Conservation (phyloP, 2,329 filamentous ascomycete species). For the Microsporum canis region DNA sequence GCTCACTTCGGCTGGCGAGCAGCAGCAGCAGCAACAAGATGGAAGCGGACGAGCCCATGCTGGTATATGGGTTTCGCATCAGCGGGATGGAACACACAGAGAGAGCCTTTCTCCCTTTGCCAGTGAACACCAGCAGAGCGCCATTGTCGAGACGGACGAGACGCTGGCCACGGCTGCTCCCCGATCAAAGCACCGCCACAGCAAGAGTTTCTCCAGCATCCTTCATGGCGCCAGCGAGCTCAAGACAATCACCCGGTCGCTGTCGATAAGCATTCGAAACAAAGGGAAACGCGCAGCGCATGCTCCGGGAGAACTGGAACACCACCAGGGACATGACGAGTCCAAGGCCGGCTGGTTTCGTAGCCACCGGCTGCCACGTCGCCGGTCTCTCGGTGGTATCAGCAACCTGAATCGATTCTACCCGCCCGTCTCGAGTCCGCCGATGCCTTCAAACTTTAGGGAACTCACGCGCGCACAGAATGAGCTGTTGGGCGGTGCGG, state of each 20-base stretch:
- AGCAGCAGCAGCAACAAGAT: neutral
- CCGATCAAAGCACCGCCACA: conserved; percentile 10
- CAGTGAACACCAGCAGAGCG: conserved; percentile 4
- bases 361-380: conserved; percentile 24
- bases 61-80: conserved; percentile 10
- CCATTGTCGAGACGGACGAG: neutral
- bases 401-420: conserved; percentile 24
- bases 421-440: conserved; percentile 17
- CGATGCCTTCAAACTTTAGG: neutral
- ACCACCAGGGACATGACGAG: conserved; percentile 12
- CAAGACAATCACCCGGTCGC: conserved; percentile 30
- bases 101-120: conserved; percentile 9
- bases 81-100: conserved; percentile 9
- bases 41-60: conserved; percentile 7
- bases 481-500: conserved; percentile 32
- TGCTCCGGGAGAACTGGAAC: conserved; percentile 1
- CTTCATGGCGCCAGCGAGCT: conserved; percentile 33
- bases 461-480: conserved; percentile 31
- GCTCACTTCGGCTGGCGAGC: conserved; percentile 23
- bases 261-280: conserved; percentile 31
- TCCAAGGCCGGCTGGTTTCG: conserved; percentile 22
- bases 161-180: neutral
- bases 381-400: conserved; percentile 27
- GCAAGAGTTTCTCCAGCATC: conserved; percentile 34
- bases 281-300: conserved; percentile 16